Evolutionary conservation across 2,329 filamentous ascomycete genomes (phyloP), one percentile per base, ranked within the genome.

Genomic region (Ceratocystis albifundus): DNA sequence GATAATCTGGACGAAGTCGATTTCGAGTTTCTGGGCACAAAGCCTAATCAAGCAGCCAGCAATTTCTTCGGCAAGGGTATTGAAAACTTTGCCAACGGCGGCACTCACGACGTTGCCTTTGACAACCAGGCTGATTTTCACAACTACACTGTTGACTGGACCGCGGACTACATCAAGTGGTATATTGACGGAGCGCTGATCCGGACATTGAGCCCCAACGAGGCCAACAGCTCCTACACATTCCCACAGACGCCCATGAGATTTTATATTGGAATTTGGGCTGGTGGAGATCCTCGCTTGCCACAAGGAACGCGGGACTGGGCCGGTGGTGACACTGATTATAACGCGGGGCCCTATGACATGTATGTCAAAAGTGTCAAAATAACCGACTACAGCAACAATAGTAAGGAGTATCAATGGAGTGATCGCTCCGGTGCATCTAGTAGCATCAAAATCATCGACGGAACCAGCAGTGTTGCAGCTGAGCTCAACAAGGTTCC

Each of bases 1-100:
- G 88, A 94, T 71, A 87, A 91, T 71, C 80, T 93, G 15, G 91
- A 96, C 74, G 90, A 96, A 76, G 86, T 96, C 50, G 91, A 96
- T 73, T 93, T 89, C 84, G 89, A 94, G 73, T 88, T 89, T 72
- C 80, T 90, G 67, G 89, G 89, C 59, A 81, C 81, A 66, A 86
- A 89, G 72, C 75, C 77, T 66, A 83, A 79, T 17, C 76, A 80
- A 44, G 87, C 83, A 7, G 81, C 88, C 71, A 87, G 84, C 70
- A 92, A 93, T 78, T 93, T 87, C 76, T 93, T 88, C 71, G 87
- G 88, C 74, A 90, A 92, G 78, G 89, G 88, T 62, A 79, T 76
- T 77, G 77, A 84, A 76, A 74, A 88, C 78, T 73, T 79, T 76
- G 80, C 84, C 71, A 85, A 88, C 69, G 88, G 82, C 69, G 79